These are phyloP conservation scores for Phylloporus scabripes DNA, from an alignment of 768 basidiomycete species.

Conservation along the genomic window DNA sequence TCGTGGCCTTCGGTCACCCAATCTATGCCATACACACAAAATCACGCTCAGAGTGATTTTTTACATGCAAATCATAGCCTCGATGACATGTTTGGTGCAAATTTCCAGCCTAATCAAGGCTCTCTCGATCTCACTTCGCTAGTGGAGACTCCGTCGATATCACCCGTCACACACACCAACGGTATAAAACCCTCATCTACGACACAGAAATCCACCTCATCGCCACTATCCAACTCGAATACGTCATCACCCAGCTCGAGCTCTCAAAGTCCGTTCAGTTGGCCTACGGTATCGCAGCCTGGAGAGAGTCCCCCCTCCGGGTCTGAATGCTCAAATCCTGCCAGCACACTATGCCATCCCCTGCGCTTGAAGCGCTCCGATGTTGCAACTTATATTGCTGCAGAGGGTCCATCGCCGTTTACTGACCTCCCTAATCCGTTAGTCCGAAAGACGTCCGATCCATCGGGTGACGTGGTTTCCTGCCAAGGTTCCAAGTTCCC, in stretches of 20 bases:
- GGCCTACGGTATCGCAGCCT: constrained; percentile 21
- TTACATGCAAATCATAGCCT: constrained; percentile 25
- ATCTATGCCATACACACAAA: constrained; percentile 17
- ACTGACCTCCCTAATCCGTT: constrained; percentile 18
- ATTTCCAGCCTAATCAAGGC: constrained; percentile 29
- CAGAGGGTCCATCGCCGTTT: constrained; percentile 60
- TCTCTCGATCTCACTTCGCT: constrained; percentile 32
- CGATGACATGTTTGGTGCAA: constrained; percentile 45
- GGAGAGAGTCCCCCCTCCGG: constrained; percentile 34
- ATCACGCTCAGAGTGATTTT: constrained; percentile 20
- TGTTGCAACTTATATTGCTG: constrained; percentile 43
- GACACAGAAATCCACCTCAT: constrained; percentile 14
- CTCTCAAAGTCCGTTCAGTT: constrained; percentile 23
- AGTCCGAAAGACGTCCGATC: constrained; percentile 41
- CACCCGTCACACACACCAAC: constrained; percentile 47
- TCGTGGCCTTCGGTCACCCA: constrained; percentile 20
- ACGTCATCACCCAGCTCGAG: constrained; percentile 24
- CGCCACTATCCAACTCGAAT: constrained; percentile 17
- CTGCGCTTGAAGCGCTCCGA: constrained; percentile 41
- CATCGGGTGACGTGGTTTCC: constrained; percentile 48
- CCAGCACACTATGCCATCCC: constrained; percentile 22
- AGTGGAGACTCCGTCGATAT: constrained; percentile 27
- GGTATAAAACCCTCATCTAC: constrained; percentile 11
- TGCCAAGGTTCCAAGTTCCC: constrained; percentile 69
- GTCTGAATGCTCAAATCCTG: constrained; percentile 26